Percentiles rank a stretch among this genome's conserved stretches.
Evolutionary conservation across 768 basidiomycete species (phyloP).

Genomic region (Lenzites betulinus): DNA sequence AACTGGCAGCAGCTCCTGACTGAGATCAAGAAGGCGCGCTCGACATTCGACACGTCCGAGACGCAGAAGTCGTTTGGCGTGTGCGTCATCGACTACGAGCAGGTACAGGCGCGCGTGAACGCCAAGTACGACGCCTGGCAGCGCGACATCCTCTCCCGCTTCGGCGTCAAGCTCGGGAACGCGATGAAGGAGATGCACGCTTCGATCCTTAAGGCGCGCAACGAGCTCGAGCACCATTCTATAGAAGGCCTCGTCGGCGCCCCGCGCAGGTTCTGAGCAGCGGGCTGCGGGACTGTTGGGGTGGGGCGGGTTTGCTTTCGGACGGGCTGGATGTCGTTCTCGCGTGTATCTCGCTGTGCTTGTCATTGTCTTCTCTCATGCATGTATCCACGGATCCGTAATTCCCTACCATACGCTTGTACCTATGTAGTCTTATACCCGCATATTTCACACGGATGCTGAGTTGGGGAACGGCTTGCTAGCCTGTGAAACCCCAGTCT

Average conservation of each 20-base stretch:
- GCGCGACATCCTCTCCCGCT: slow-evolving; percentile 88
- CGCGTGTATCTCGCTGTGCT: slow-evolving; percentile 16
- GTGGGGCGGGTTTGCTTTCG: background rate
- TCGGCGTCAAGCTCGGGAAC: slow-evolving; percentile 90
- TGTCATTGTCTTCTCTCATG: slow-evolving; percentile 19
- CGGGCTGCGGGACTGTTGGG: background rate
- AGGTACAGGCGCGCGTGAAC: slow-evolving; percentile 96
- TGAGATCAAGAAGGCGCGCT: slow-evolving; percentile 95
- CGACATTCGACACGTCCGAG: slow-evolving; percentile 96
- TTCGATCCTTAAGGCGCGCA: slow-evolving; percentile 86
- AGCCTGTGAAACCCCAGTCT: too few species aligned
- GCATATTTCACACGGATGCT: slow-evolving; percentile 14
- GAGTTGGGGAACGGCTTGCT: background rate
- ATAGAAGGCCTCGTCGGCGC: slow-evolving; percentile 86
- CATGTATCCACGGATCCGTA: slow-evolving; percentile 22
- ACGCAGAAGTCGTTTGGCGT: slow-evolving; percentile 91
- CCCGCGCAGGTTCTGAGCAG: slow-evolving; percentile 36
- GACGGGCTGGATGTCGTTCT: slow-evolving; percentile 4
- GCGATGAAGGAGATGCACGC: slow-evolving; percentile 99
- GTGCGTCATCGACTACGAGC: slow-evolving; percentile 95
- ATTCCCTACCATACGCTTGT: slow-evolving; percentile 22
- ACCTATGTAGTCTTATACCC: slow-evolving; percentile 24
- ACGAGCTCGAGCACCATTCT: slow-evolving; percentile 94
- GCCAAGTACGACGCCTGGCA: slow-evolving; percentile 99
- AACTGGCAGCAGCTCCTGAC: slow-evolving; percentile 95